Evolutionary conservation across 257 asterid genomes (phyloP), one percentile per base, ranked within the genome.

Genomic region (Solanum bulbocastanum): DNA sequence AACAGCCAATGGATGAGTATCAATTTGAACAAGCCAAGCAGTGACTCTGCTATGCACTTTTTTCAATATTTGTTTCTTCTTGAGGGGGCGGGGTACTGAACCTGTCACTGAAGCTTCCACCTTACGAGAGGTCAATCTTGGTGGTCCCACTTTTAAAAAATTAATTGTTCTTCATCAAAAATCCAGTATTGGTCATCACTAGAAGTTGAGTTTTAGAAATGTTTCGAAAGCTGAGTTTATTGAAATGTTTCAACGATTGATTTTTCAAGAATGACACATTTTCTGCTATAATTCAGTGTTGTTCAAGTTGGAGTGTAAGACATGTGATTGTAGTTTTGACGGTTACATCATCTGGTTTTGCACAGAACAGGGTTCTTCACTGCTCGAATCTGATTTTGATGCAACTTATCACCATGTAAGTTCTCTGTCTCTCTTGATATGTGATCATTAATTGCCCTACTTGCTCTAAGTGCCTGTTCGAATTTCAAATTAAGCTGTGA

Each of bases 341-440:
- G 20, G 87, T 89, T 90, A 88, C 90, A 87, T 83, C 68, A 83
- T 81, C 76, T 92, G 86, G 73, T 92, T 86, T 83, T 88, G 90
- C 87, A 87, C 98, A 95, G 98, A 94, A 89, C 91, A 89, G 93
- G 87, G 90, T 74, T 87, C 94, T 74, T 83, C 72, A 42, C 89
- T 60, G 42, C 82, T 72, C 32, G 87, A 90, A 90, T 27, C 83
- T 44, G 89, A 66, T 72, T 84, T 90, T 84, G 95, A 90, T 88
- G 85, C 92, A 88, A 83, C 84, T 87, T 87, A 90, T 89, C 93
- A 88, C 83, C 56, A 73, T 89, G 91, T 89, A 88, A 49, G 86
- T 10, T 82, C 40, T 81, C 44, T 82, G 69, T 46, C 69, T 49
- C 85, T 30, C 69, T 82, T 82, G 85, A 82, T 30, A 49, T 82